phyloP scores from a whole-genome alignment of 31 red algal genomes.

The Porphyra umbilicalis region DNA sequence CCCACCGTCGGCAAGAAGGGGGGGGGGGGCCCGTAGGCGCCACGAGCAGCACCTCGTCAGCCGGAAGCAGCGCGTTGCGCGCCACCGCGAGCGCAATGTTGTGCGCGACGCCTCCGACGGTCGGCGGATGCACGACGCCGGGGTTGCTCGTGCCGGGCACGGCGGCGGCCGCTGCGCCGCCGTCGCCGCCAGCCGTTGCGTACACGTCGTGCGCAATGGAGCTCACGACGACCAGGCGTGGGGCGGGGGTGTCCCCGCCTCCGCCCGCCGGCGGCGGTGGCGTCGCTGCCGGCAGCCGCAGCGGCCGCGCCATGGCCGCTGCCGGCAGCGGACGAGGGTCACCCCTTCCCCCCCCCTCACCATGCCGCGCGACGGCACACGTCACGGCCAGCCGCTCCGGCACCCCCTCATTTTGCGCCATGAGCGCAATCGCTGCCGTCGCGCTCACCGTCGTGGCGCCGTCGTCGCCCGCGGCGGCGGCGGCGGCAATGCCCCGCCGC shows the following conservation, averaged over 20 bases:
- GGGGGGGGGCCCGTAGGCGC: too few relatives aligned
- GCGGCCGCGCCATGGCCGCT: background rate
- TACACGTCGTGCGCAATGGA: background rate
- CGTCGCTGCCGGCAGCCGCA: too few relatives aligned
- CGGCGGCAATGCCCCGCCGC: slow-evolving; percentile 41
- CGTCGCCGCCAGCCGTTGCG: background rate
- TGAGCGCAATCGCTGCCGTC: slow-evolving; percentile 48
- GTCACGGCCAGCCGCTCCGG: slow-evolving; percentile 41
- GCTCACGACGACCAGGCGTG: background rate
- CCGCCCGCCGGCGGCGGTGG: too few relatives aligned
- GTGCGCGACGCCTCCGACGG: slow-evolving; percentile 1
- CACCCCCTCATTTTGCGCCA: slow-evolving; percentile 57
- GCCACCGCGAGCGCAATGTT: slow-evolving; percentile 1
- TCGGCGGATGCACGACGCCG: background rate
- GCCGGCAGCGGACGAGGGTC: background rate
- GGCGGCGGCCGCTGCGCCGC: background rate
- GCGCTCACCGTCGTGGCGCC: slow-evolving; percentile 71
- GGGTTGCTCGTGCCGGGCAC: slow-evolving; percentile 7
- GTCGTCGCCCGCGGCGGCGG: slow-evolving; percentile 13
- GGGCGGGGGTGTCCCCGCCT: too few relatives aligned
- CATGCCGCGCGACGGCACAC: background rate
- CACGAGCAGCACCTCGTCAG: background rate
- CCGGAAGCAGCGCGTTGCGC: background rate
- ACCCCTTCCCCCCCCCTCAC: background rate
- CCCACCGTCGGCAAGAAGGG: too few relatives aligned